Evolutionary conservation across 805 yeast genomes (phyloP).

Genomic region (Lipomyces starkeyi): DNA sequence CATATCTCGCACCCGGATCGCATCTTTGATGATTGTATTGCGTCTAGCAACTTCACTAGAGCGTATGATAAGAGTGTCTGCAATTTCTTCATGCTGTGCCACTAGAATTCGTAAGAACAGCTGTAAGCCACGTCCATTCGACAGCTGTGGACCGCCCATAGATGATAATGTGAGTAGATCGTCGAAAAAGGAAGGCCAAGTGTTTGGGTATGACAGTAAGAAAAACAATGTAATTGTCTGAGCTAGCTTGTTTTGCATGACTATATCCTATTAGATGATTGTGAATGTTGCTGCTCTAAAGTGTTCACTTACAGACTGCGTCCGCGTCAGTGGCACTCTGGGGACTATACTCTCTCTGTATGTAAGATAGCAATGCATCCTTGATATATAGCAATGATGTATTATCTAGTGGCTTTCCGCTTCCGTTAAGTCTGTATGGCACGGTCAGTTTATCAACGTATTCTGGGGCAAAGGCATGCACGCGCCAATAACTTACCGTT

Average conservation of each 20-base stretch:
- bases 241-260: conserved; percentile 57
- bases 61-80: conserved; percentile 83
- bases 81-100: conserved; percentile 87
- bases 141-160: conserved; percentile 42
- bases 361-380: conserved; percentile 55
- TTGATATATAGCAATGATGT: conserved; percentile 57
- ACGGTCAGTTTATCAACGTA: neutral
- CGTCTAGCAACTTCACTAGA: conserved; percentile 63
- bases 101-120: conserved; percentile 74
- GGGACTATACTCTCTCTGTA: conserved; percentile 43
- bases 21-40: conserved; percentile 78
- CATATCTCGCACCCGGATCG: conserved; percentile 80
- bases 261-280: conserved; percentile 15
- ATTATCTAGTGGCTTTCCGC: conserved; percentile 45
- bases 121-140: conserved; percentile 60
- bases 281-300: conserved; percentile 24
- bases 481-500: conserved; percentile 21
- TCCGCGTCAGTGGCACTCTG: conserved; percentile 25
- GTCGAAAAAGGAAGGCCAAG: conserved; percentile 59
- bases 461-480: conserved; percentile 1
- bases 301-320: conserved; percentile 26
- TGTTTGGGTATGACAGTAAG: conserved; percentile 53
- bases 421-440: conserved; percentile 15
- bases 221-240: conserved; percentile 61
- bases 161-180: conserved; percentile 54